Evolutionary conservation across 495 filamentous ascomycete species (phyloP).

Genomic region (Penicillium bialowiezense): DNA sequence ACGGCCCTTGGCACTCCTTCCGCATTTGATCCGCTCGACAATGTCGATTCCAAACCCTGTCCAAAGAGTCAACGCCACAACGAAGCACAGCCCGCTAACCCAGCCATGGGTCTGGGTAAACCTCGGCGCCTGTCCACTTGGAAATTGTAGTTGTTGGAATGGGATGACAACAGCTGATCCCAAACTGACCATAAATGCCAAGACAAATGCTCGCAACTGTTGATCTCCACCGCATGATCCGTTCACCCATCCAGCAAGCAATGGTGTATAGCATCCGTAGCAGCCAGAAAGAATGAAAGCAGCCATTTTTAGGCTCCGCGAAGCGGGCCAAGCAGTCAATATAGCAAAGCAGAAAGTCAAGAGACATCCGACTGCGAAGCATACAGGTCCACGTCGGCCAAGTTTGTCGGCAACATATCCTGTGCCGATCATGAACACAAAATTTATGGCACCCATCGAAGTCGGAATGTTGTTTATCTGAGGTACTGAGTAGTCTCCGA

Average conservation of each 20-base stretch:
- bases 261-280: slow-evolving; percentile 11
- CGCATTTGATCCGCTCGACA: slow-evolving; percentile 5
- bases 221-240: slow-evolving; percentile 15
- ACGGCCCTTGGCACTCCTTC: too few relatives aligned
- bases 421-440: slow-evolving; percentile 4
- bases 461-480: slow-evolving; percentile 9
- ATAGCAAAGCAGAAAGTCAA: slow-evolving; percentile 12
- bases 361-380: slow-evolving; percentile 8
- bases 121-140: slow-evolving; percentile 4
- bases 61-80: slow-evolving; percentile 5
- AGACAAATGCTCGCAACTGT: slow-evolving; percentile 15
- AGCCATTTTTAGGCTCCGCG: slow-evolving; percentile 10
- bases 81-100: slow-evolving; percentile 6
- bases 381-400: slow-evolving; percentile 6
- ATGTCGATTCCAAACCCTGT: slow-evolving; percentile 8
- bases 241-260: slow-evolving; percentile 17
- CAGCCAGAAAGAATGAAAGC: slow-evolving; percentile 11
- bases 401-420: slow-evolving; percentile 5
- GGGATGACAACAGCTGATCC: slow-evolving; percentile 17
- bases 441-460: slow-evolving; percentile 6
- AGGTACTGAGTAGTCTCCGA: slow-evolving; percentile 1
- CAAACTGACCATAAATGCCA: slow-evolving; percentile 19
- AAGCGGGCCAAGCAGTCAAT: slow-evolving; percentile 12
- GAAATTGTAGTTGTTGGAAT: slow-evolving; percentile 13
- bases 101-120: slow-evolving; percentile 9